Conservation (phyloP, 1,284 basidiomycete species). For the Athelia psychrophila region DNA sequence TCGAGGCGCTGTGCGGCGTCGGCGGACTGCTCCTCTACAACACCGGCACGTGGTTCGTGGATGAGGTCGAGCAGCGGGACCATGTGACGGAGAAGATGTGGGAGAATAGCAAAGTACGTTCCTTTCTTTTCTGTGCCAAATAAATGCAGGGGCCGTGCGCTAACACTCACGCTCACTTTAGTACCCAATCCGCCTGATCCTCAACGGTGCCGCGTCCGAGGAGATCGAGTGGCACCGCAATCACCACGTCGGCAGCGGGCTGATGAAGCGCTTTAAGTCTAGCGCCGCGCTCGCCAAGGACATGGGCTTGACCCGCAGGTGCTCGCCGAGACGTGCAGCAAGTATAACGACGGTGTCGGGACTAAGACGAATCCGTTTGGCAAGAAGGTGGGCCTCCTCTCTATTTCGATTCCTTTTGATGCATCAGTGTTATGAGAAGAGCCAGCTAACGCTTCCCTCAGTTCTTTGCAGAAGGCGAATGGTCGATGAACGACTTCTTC, state of each 20-base stretch:
- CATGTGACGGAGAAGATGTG: constrained; percentile 93
- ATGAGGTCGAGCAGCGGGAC: constrained; percentile 97
- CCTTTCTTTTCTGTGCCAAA: constrained; percentile 1
- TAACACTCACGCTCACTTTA: constrained; percentile 13
- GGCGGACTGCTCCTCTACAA: constrained; percentile 94
- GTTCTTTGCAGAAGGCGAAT: constrained; percentile 89
- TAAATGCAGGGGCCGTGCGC: no score
- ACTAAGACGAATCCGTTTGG: constrained; percentile 93
- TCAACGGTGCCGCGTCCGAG: constrained; percentile 88
- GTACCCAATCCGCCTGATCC: constrained; percentile 89
- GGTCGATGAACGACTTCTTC: constrained; percentile 86
- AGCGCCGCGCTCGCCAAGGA: constrained; percentile 93
- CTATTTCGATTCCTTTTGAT: neutral
- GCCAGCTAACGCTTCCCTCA: constrained; percentile 20
- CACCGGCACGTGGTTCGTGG: constrained; percentile 91
- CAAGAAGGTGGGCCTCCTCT: constrained; percentile 66
- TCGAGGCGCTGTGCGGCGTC: constrained; percentile 94
- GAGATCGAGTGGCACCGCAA: constrained; percentile 99
- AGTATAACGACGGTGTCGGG: constrained; percentile 81
- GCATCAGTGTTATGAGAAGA: no score
- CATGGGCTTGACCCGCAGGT: constrained; percentile 75
- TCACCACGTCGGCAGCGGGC: constrained; percentile 94
- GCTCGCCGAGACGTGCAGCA: constrained; percentile 90
- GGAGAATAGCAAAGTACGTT: constrained; percentile 84
- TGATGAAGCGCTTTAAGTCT: constrained; percentile 93